Conservation (phyloP, 768 basidiomycete genomes). For the Lentinula aciculospora region DNA sequence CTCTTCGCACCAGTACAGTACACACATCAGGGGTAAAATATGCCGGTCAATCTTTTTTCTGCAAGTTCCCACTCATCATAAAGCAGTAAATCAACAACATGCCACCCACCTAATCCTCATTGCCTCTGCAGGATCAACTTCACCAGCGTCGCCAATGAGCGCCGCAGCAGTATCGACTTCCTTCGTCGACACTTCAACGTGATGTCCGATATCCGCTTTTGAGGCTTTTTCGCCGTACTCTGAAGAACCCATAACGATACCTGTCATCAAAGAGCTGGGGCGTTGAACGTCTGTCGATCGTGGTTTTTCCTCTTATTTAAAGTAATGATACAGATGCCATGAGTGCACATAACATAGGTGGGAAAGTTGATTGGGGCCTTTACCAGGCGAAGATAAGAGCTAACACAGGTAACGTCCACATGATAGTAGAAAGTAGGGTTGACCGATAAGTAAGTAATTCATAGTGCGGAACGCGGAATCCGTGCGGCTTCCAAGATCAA, state of each 20-base stretch:
- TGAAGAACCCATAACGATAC: constrained; percentile 1
- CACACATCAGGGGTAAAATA: constrained; percentile 49
- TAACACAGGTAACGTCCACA: not conserved
- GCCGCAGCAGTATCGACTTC: constrained; percentile 42
- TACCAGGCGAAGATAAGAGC: not conserved
- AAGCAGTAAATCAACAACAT: not conserved
- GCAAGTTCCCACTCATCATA: not conserved
- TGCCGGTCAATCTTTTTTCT: constrained; percentile 44
- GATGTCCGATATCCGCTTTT: constrained; percentile 8
- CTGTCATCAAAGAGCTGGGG: not conserved
- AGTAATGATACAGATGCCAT: not conserved
- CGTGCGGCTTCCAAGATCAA: not conserved
- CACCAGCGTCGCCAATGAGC: constrained; percentile 27
- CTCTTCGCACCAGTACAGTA: constrained; percentile 27
- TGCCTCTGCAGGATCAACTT: constrained; percentile 31
- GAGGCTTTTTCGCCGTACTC: constrained; percentile 20
- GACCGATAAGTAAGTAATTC: not conserved
- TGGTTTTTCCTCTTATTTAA: not conserved
- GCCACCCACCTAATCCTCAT: constrained; percentile 28
- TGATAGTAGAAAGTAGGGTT: not conserved
- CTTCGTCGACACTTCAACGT: constrained; percentile 34
- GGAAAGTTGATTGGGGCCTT: not conserved
- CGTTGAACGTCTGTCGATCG: not conserved
- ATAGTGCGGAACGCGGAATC: not conserved
- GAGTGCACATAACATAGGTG: not conserved